Evolutionary conservation across 768 basidiomycete genomes (phyloP).

Genomic region (Dioszegia aurantiaca): DNA sequence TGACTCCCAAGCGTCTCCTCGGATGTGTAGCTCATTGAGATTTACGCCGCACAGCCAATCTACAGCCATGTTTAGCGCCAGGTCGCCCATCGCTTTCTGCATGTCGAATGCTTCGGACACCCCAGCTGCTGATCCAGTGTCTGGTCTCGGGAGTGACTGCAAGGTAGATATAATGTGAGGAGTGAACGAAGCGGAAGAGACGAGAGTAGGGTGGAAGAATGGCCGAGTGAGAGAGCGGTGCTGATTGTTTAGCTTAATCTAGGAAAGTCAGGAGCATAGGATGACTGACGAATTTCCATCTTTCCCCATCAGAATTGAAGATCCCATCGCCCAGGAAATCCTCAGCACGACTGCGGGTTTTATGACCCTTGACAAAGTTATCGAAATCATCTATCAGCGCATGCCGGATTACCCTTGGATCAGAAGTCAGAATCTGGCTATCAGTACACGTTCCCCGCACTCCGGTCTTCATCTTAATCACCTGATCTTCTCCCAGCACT

Average conservation of each 20-base stretch:
- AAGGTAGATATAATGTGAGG: constrained; percentile 27
- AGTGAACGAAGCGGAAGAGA: constrained; percentile 32
- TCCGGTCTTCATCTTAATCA: too few relatives aligned
- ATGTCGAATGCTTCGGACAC: constrained; percentile 35
- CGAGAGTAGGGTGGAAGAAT: constrained; percentile 42
- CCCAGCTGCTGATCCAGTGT: constrained; percentile 19
- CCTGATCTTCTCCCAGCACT: constrained; percentile 47
- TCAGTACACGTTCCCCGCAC: background rate
- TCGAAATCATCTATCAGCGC: constrained; percentile 36
- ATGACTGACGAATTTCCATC: constrained; percentile 46
- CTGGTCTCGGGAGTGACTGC: constrained; percentile 24
- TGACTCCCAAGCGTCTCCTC: constrained; percentile 3
- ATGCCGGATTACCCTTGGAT: constrained; percentile 39
- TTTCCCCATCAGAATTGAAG: constrained; percentile 48
- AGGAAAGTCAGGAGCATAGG: background rate
- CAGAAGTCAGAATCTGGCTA: constrained; percentile 36
- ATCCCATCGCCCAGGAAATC: constrained; percentile 51
- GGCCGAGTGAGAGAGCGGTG: constrained; percentile 45
- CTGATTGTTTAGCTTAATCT: constrained; percentile 13
- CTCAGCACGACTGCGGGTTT: constrained; percentile 36
- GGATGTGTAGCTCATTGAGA: constrained; percentile 6
- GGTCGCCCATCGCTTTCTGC: constrained; percentile 26
- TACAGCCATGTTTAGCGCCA: constrained; percentile 37
- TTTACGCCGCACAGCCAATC: constrained; percentile 39
- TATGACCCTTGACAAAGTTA: constrained; percentile 46